Evolutionary conservation across 768 basidiomycete genomes (phyloP), one percentile per base, ranked within the genome.

Genomic region (Tylopilus rubrobrunneus): DNA sequence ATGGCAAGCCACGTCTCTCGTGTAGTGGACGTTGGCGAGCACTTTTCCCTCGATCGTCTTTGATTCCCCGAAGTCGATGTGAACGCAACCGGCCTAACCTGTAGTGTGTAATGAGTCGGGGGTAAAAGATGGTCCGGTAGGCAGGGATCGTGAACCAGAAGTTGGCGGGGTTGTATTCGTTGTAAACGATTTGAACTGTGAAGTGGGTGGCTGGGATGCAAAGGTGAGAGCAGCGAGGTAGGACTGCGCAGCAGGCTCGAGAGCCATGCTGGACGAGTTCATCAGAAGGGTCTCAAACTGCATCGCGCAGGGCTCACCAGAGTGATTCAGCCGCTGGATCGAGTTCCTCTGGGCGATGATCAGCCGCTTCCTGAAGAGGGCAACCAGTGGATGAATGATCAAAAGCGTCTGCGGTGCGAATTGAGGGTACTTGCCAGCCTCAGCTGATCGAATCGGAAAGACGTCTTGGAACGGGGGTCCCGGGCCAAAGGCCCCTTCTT

Each of bases 121-220:
- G n/a, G n/a, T n/a, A n/a, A n/a, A n/a, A n/a, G n/a, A n/a, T n/a
- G n/a, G n/a, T n/a, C n/a, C n/a, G n/a, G n/a, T n/a, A n/a, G n/a
- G n/a, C n/a, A 15, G 4, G 5, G 25, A 43, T 4, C n/a, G 52
- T 57, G 48, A 52, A 94, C 96, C 96, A 98, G 73, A 81, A 98
- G 70, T 98, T 98, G 21, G 81, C 72, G 0, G 92, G 89, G 65
- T 96, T 98, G 73, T 98, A 98, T 67, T 94, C 92, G 69, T 97
- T 96, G 19, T 91, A 88, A n/a, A 96, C 94, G 51, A 97, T 74
- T 65, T 94, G 89, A 40, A 97, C 69, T 15, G 80, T 76, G 62
- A 83, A 94, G 47, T 74, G 23, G 71, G 70, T 27, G 73, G 76
- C 34, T 73, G 71, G 3, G 76, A 74, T 4, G 87, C 74, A 62